Percentiles rank a stretch among this genome's conserved stretches.
Evolutionary conservation across 768 basidiomycete genomes (phyloP).

Genomic region (Pleurotus citrinopileatus): DNA sequence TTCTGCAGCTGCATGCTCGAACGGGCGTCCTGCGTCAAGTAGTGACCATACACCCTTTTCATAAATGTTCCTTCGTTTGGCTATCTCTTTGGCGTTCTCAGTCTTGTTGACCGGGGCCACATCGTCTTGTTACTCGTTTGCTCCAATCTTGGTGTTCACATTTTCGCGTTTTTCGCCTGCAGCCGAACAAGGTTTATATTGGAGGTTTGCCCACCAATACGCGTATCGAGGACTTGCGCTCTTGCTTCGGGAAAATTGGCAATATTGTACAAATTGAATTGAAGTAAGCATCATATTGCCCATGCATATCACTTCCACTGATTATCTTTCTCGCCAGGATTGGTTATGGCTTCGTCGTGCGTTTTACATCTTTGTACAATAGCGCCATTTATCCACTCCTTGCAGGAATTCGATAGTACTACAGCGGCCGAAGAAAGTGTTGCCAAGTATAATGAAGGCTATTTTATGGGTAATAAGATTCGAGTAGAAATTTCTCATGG

Average conservation of each 20-base stretch:
- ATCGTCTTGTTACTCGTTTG: neutral
- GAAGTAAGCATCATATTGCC: slow-evolving; percentile 53
- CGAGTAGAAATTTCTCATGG: slow-evolving; percentile 85
- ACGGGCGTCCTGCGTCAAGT: slow-evolving; percentile 4
- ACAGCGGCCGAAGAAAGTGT: slow-evolving; percentile 87
- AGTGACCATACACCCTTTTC: slow-evolving; percentile 26
- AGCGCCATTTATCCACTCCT: slow-evolving; percentile 8
- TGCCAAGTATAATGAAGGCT: slow-evolving; percentile 84
- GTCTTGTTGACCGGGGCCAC: slow-evolving; percentile 39
- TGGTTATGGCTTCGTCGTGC: slow-evolving; percentile 89
- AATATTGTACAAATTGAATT: slow-evolving; percentile 73
- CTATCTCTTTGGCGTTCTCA: slow-evolving; percentile 46
- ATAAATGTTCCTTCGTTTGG: slow-evolving; percentile 32
- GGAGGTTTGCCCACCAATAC: slow-evolving; percentile 88
- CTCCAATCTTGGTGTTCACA: slow-evolving; percentile 61
- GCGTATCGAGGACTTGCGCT: slow-evolving; percentile 79
- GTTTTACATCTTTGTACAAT: slow-evolving; percentile 23
- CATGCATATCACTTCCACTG: slow-evolving; percentile 11
- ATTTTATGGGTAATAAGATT: slow-evolving; percentile 91
- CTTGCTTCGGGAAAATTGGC: slow-evolving; percentile 85
- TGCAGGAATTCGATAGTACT: slow-evolving; percentile 77
- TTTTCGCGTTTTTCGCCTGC: slow-evolving; percentile 61
- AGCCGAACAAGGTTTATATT: slow-evolving; percentile 94
- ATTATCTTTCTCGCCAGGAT: slow-evolving; percentile 42
- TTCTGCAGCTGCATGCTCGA: neutral